Evolutionary conservation across 345 rosid species (phyloP), one percentile per base, ranked within the genome.

Genomic region (Gossypium mustelinum): DNA sequence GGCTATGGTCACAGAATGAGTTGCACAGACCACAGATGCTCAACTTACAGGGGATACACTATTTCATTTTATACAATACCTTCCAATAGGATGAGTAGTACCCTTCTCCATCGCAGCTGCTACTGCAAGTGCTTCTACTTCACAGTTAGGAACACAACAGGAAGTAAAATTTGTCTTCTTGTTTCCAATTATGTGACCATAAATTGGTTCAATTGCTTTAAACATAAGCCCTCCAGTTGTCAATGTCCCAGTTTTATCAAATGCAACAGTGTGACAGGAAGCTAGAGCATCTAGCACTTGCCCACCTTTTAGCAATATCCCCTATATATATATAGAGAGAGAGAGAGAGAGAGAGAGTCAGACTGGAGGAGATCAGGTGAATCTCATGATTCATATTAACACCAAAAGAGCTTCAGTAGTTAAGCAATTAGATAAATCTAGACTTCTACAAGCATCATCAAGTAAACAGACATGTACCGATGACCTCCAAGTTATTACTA

Each of bases 61-160:
- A 4, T 60, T 39, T 66, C n/a, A 54, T n/a, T 58, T 51, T 51
- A 74, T 43, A 41, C 68, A 73, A 76, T 86, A 91, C 98, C 99
- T 93, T 86, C 99, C 99, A 79, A 95, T 95, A 73, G 99, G 99
- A 81, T 95, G 99, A 62, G 99, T 95, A 56, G 99, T 93, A 67
- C 99, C 99, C 89, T 91, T 95, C 82, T 95, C 98, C 99, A 95
- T 93, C 7, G 99, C 98, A 82, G 99, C 92, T 17, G 99, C 99
- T 48, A 95, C 97, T 25, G 98, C 99, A 69, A 95, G 97, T 76
- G 99, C 99, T 88, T 95, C 96, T 75, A 86, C 88, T 82, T 95
- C 99, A 86, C 99, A 95, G 77, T 69, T 88, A 59, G 99, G 98
- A 75, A 76, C 73, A 75, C 99, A 95, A 79, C 99, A 95, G 41